Evolutionary conservation across 768 basidiomycete genomes (phyloP).

Genomic region (Russula vinacea): DNA sequence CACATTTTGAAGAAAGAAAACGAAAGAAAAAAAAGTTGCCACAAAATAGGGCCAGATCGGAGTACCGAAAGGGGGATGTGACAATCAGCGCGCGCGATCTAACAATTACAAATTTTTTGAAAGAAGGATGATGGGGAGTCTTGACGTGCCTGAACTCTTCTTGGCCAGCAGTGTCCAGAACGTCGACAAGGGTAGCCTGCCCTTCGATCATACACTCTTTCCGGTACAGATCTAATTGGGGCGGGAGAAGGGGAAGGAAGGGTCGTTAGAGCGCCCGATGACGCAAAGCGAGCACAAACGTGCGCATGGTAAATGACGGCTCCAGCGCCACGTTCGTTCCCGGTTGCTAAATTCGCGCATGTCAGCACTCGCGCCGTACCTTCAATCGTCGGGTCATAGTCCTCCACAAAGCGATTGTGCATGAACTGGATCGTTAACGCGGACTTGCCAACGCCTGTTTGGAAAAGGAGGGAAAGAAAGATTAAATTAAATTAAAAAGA

Average conservation of each 20-base stretch:
- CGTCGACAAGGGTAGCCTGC: constrained; percentile 93
- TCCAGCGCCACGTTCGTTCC: constrained; percentile 18
- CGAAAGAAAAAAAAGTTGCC: background rate
- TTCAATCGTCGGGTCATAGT: constrained; percentile 95
- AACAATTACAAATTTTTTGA: constrained; percentile 1
- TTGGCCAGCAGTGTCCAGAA: constrained; percentile 95
- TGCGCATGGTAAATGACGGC: background rate
- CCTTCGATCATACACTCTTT: constrained; percentile 97
- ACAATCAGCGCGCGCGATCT: background rate
- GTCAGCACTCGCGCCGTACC: constrained; percentile 41
- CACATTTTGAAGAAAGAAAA: background rate
- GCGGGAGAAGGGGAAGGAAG: background rate
- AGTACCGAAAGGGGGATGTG: background rate
- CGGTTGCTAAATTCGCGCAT: background rate
- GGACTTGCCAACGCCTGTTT: constrained; percentile 71
- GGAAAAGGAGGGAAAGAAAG: too few relatives aligned
- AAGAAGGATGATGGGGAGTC: background rate
- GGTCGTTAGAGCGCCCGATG: constrained; percentile 7
- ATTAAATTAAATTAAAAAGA: background rate
- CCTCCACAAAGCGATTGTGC: constrained; percentile 89
- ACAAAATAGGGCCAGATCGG: background rate
- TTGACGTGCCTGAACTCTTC: constrained; percentile 91
- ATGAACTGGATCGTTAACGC: constrained; percentile 98
- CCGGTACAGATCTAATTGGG: constrained; percentile 91
- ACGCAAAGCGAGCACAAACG: constrained; percentile 26